Evolutionary conservation across 192 early-diverging fungal genomes (phyloP).

Genomic region (Coemansia sp.): DNA sequence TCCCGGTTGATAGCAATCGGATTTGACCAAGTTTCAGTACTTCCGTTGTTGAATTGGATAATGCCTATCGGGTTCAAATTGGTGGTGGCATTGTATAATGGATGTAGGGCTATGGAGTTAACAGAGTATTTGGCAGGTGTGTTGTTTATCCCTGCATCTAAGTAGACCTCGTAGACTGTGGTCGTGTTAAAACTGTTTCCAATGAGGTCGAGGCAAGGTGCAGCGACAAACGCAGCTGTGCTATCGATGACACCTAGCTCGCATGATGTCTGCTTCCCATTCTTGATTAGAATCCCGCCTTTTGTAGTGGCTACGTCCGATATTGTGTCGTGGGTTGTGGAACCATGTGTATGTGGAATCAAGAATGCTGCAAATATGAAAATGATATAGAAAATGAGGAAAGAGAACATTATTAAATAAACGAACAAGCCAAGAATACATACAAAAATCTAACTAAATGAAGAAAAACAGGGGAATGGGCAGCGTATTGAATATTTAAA

Average conservation of each 20-base stretch:
- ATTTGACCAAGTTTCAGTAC: neutral
- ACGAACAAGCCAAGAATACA: too few species aligned
- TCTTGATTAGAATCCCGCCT: slow-evolving; percentile 4
- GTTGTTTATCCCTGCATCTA: slow-evolving; percentile 12
- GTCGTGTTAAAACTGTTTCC: neutral
- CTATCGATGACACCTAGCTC: slow-evolving; percentile 15
- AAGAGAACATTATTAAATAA: too few species aligned
- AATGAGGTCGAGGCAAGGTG: slow-evolving; percentile 6
- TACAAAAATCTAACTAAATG: too few species aligned
- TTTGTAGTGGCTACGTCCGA: neutral
- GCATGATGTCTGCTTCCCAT: slow-evolving; percentile 16
- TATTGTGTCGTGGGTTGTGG: too few species aligned
- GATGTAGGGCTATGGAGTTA: slow-evolving; percentile 5
- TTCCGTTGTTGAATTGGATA: slow-evolving; percentile 5
- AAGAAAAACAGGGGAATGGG: too few species aligned
- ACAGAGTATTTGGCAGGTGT: slow-evolving; percentile 8
- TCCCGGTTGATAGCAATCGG: neutral
- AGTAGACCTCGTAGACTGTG: slow-evolving; percentile 10
- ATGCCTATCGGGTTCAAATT: slow-evolving; percentile 9
- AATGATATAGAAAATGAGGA: too few species aligned
- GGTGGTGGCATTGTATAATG: neutral
- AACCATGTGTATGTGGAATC: too few species aligned
- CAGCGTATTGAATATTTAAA: too few species aligned
- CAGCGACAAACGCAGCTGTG: slow-evolving; percentile 6
- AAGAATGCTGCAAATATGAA: too few species aligned